These are phyloP conservation scores for Aureobasidium lini DNA, from an alignment of 2,329 filamentous ascomycete genomes.

Conservation along the genomic window DNA sequence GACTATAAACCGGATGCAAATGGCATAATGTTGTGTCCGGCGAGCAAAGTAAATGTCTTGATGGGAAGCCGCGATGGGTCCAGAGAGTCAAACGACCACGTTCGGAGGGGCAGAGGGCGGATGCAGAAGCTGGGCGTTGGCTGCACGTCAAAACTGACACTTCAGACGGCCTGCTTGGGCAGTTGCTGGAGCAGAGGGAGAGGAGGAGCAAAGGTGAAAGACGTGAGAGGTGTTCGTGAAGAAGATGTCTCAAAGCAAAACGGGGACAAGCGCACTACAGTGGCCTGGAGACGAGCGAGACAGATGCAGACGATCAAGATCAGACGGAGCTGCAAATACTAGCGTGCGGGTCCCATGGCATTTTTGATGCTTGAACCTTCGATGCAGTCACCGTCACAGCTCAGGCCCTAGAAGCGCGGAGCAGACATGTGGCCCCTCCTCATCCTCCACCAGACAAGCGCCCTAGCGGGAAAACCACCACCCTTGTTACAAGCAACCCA, in stretches of 20 bases:
- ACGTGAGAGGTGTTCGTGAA: neutral
- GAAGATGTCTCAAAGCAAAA: conserved; percentile 12
- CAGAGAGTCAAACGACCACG: conserved; percentile 3
- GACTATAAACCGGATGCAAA: conserved; percentile 10
- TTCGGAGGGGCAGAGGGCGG: neutral
- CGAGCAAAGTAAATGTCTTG: neutral
- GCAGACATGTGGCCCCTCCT: conserved; percentile 10
- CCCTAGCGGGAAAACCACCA: conserved; percentile 6
- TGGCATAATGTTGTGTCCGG: conserved; percentile 5
- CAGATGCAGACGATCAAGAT: conserved; percentile 4
- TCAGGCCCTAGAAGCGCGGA: conserved; percentile 4
- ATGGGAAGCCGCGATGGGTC: neutral
- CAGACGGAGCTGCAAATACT: conserved; percentile 4
- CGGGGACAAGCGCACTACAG: conserved; percentile 1
- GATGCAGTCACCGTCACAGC: conserved; percentile 5
- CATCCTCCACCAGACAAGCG: conserved; percentile 4
- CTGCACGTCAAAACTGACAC: conserved; percentile 4
- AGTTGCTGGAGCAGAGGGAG: conserved; percentile 2
- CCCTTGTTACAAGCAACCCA: conserved; percentile 3
- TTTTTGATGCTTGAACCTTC: conserved; percentile 12
- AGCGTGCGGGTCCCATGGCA: conserved; percentile 14
- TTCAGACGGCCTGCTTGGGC: neutral
- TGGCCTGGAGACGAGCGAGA: neutral
- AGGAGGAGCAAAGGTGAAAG: neutral
- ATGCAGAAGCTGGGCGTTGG: conserved; percentile 1